Evolutionary conservation across 1,139 yeast genomes (phyloP), one percentile per base, ranked within the genome.

Genomic region (Candida tropicalis): DNA sequence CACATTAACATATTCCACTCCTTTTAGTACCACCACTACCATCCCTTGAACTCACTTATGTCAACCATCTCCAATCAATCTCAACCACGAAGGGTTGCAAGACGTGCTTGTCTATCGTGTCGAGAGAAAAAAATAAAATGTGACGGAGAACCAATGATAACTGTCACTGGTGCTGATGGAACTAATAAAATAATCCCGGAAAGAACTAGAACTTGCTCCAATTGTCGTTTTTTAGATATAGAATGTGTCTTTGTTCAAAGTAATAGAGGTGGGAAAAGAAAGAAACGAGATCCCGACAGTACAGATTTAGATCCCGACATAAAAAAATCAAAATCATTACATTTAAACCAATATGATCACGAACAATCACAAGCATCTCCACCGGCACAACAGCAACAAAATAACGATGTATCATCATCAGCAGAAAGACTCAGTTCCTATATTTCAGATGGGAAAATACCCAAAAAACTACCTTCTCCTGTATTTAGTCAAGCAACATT

Each of bases 91-190:
- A 29, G 48, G 20, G 86, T 81, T 5, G 83, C 86, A 1, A 68
- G 80, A 40, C 63, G 82, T 35, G 86, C 87, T 0, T 81, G 87
- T 55, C 63, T 81, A 13, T 70, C 79, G 12, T 81, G 87, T 50
- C 75, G 87, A 23, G 84, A 79, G 49, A 79, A 79, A 63, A 81
- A 81, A 53, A 72, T 81, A 50, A 80, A 79, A 50, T 81, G 87
- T 57, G 84, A 81, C 50, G 86, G 86, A 6, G 83, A 78, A 49
- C 56, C 66, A n/a, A 58, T 62, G 38, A 41, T 56, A 54, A 36
- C 63, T 45, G 40, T 58, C 44, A 43, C 49, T 2, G 40, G 51
- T 22, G 42, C 53, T 35, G 54, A 55, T 34, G 56, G 55, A 32
- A 39, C 44, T 41, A 49, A 50, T 36, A 50, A 44, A 52, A 46